Conservation (phyloP, 2,329 filamentous ascomycete genomes). For the Hypoxylon sp. region DNA sequence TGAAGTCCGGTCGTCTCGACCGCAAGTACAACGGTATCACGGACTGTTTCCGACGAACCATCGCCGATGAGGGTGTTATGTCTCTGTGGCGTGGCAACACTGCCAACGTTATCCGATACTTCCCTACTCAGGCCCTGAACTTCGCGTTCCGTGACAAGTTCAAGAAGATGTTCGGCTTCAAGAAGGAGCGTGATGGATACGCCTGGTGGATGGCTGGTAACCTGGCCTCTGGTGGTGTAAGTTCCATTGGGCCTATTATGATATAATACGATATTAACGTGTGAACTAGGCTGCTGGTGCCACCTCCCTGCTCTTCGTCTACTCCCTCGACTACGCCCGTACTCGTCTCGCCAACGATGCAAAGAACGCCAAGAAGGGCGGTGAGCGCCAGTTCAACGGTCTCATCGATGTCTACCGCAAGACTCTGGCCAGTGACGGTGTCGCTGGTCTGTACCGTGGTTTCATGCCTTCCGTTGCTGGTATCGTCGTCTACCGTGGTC, state of each 20-base stretch:
- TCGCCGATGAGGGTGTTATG: slow-evolving; percentile 90
- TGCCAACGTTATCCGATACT: slow-evolving; percentile 99
- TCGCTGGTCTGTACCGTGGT: slow-evolving; percentile 99
- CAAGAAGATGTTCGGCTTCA: slow-evolving; percentile 99
- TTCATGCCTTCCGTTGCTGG: slow-evolving; percentile 99
- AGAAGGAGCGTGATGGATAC: slow-evolving; percentile 99
- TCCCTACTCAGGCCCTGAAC: slow-evolving; percentile 99
- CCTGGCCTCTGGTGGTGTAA: slow-evolving; percentile 99
- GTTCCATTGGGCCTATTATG: slow-evolving; percentile 57
- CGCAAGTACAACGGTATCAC: slow-evolving; percentile 93
- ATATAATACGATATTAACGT: slow-evolving; percentile 2
- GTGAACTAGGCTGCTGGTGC: slow-evolving; percentile 88
- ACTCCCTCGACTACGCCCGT: slow-evolving; percentile 99
- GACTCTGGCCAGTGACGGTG: slow-evolving; percentile 98
- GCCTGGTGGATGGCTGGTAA: slow-evolving; percentile 99
- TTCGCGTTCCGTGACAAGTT: slow-evolving; percentile 99
- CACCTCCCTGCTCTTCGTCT: slow-evolving; percentile 99
- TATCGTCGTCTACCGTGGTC: slow-evolving; percentile 99
- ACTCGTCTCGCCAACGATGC: slow-evolving; percentile 99
- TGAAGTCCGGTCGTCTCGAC: slow-evolving; percentile 98
- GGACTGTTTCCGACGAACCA: slow-evolving; percentile 97
- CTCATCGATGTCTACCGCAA: slow-evolving; percentile 99
- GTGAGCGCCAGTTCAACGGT: slow-evolving; percentile 99
- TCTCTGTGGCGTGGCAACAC: slow-evolving; percentile 99
- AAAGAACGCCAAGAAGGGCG: slow-evolving; percentile 97